phyloP scores from a whole-genome alignment of 768 basidiomycete species.

The Suillus occidentalis region DNA sequence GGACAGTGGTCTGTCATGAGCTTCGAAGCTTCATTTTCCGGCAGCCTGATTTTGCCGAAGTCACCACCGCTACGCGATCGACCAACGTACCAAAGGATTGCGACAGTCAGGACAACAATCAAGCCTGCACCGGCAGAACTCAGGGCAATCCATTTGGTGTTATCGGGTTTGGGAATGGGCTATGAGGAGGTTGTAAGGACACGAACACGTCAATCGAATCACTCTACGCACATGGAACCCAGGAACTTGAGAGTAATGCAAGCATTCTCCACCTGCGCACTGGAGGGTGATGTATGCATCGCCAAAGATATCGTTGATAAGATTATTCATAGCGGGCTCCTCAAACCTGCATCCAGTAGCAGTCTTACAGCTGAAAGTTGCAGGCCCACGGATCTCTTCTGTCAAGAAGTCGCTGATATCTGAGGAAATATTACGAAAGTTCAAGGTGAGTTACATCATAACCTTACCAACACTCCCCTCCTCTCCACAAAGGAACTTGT shows the following conservation, averaged over 20 bases:
- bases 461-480: constrained; percentile 86
- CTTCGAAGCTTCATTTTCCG: constrained; percentile 77
- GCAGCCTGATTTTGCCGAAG: constrained; percentile 71
- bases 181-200: constrained; percentile 24
- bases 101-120: constrained; percentile 68
- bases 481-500: constrained; percentile 92
- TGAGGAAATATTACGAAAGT: constrained; percentile 25
- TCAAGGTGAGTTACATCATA: not conserved
- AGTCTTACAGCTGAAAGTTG: constrained; percentile 72
- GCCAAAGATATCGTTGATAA: constrained; percentile 93
- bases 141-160: constrained; percentile 77
- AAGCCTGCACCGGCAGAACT: constrained; percentile 79
- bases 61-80: constrained; percentile 58
- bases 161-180: constrained; percentile 82
- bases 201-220: not conserved
- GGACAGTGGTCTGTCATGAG: constrained; percentile 94
- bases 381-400: constrained; percentile 91
- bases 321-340: constrained; percentile 94
- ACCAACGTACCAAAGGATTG: constrained; percentile 90
- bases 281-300: constrained; percentile 85
- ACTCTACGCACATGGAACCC: constrained; percentile 65
- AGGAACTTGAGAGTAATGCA: constrained; percentile 92
- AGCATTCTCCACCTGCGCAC: constrained; percentile 89
- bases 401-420: constrained; percentile 93
- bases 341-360: constrained; percentile 84